phyloP scores from a whole-genome alignment of 1,139 yeast species.

The Geotrichum citri-aurantii region DNA sequence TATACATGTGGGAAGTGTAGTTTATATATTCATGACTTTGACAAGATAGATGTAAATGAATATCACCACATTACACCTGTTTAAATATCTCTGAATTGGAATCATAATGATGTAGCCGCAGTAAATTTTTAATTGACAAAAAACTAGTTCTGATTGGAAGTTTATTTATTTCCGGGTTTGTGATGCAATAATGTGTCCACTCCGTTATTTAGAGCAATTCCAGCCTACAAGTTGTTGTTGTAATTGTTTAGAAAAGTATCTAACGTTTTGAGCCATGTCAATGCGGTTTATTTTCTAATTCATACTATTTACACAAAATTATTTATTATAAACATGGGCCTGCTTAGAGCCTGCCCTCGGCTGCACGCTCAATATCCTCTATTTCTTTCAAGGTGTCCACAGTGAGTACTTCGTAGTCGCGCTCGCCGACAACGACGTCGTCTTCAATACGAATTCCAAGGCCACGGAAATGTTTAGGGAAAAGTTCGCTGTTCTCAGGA shows the following conservation, averaged over 20 bases:
- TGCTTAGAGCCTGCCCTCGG: constrained; percentile 8
- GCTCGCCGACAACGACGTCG: constrained; percentile 70
- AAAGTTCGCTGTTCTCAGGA: constrained; percentile 55
- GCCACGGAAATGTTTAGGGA: constrained; percentile 78
- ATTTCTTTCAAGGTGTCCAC: constrained; percentile 82
- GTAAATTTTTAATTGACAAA: neutral
- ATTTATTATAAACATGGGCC: neutral
- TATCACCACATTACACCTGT: neutral
- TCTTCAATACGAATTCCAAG: constrained; percentile 95
- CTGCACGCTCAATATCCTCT: constrained; percentile 57
- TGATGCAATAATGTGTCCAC: neutral
- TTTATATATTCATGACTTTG: neutral
- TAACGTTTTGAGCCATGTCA: neutral
- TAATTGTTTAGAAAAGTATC: neutral
- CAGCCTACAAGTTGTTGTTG: no score
- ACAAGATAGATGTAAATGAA: neutral
- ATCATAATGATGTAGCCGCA: neutral
- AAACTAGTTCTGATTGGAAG: neutral
- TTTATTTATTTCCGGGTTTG: neutral
- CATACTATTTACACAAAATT: neutral
- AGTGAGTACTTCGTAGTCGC: constrained; percentile 57
- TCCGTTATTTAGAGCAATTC: neutral
- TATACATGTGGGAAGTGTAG: neutral
- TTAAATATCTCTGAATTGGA: no score
- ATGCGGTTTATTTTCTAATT: neutral